Conservation (phyloP, 2,329 filamentous ascomycete genomes). For the Aspergillus carbonarius region DNA sequence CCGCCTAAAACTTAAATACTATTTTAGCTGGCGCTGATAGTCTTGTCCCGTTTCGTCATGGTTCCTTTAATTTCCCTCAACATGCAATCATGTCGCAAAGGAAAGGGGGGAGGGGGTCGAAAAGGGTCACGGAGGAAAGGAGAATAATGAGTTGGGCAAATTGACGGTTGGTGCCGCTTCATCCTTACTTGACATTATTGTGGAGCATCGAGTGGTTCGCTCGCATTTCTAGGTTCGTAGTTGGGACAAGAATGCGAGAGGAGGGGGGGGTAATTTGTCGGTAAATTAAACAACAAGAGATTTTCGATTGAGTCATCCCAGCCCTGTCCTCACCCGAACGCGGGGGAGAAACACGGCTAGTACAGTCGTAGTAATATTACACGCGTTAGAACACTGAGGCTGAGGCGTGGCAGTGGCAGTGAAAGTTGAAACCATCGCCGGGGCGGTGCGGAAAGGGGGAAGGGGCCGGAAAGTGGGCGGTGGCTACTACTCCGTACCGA, state of each 20-base stretch:
- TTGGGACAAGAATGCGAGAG: not conserved
- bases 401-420: constrained; percentile 31
- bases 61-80: not conserved
- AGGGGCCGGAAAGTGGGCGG: constrained; percentile 16
- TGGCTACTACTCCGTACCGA: not conserved
- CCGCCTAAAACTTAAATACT: constrained; percentile 1
- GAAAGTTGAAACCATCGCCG: constrained; percentile 16
- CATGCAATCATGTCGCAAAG: not conserved
- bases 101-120: not conserved
- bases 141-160: constrained; percentile 5
- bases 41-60: not conserved
- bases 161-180: constrained; percentile 11
- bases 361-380: constrained; percentile 18
- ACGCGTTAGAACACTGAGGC: constrained; percentile 24
- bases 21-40: not conserved
- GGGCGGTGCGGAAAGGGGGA: constrained; percentile 29
- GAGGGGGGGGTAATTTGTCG: not conserved
- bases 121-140: not conserved
- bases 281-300: constrained; percentile 1
- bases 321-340: constrained; percentile 9
- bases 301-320: constrained; percentile 6
- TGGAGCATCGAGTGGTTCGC: constrained; percentile 8
- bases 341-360: constrained; percentile 12
- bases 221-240: constrained; percentile 6
- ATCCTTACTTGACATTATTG: constrained; percentile 15